A percentile compares a stretch with the other conserved stretches of the same genome.
Conservation (phyloP, 2,329 filamentous ascomycete species). For the Penicillium sp. region DNA sequence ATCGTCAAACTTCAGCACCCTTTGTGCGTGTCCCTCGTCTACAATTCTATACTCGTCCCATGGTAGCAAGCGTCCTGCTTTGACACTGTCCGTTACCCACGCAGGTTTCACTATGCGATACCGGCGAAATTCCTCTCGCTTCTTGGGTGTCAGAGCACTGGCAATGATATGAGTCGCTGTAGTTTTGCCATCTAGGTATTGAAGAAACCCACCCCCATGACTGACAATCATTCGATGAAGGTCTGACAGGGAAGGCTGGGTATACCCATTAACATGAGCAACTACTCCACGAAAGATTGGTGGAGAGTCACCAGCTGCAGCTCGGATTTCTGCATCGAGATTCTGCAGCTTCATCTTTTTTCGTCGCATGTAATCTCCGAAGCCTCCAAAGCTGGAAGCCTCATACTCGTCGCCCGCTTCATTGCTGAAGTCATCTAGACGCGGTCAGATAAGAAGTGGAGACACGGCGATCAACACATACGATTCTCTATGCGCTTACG, state of each 20-base stretch:
- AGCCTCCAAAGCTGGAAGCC: conserved; percentile 82
- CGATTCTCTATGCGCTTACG: conserved; percentile 65
- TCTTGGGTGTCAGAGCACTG: conserved; percentile 86
- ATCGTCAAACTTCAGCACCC: conserved; percentile 66
- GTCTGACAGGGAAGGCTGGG: conserved; percentile 87
- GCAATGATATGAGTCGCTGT: conserved; percentile 95
- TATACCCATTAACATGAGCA: conserved; percentile 92
- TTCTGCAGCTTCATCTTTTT: conserved; percentile 99
- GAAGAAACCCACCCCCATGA: conserved; percentile 91
- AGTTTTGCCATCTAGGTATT: conserved; percentile 94
- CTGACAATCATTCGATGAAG: conserved; percentile 84
- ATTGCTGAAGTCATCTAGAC: conserved; percentile 68
- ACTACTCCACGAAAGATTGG: conserved; percentile 89
- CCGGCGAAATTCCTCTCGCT: conserved; percentile 79
- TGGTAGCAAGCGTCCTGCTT: conserved; percentile 75
- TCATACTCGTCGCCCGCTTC: conserved; percentile 92
- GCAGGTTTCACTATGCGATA: conserved; percentile 93
- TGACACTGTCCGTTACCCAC: conserved; percentile 89
- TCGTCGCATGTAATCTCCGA: conserved; percentile 86
- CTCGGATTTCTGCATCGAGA: conserved; percentile 77
- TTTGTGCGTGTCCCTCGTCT: conserved; percentile 81
- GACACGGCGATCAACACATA: conserved; percentile 28
- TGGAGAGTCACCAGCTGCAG: conserved; percentile 68
- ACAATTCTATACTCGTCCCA: conserved; percentile 86
- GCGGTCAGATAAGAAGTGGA: conserved; percentile 12